Percentiles rank a stretch among this genome's conserved stretches.
Conservation (phyloP, 2,329 filamentous ascomycete genomes). For the Fragosphaeria purpurea region DNA sequence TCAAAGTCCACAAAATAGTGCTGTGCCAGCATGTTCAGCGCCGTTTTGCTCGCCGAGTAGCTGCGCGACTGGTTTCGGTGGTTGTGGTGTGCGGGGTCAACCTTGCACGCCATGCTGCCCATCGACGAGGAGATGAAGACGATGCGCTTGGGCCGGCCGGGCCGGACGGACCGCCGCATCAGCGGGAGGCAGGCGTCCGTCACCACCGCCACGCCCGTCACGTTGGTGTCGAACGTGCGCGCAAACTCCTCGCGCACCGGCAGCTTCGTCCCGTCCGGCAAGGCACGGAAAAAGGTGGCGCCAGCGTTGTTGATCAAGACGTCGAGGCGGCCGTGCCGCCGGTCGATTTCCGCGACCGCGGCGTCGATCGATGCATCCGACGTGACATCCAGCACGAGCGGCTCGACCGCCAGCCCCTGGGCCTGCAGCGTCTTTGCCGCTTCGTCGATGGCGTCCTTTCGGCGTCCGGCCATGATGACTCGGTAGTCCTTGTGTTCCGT, state of each 20-base stretch:
- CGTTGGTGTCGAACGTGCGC: slow-evolving; percentile 11
- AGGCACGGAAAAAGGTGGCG: slow-evolving; percentile 4
- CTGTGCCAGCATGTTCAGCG: slow-evolving; percentile 19
- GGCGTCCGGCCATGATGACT: slow-evolving; percentile 28
- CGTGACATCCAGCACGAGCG: slow-evolving; percentile 31
- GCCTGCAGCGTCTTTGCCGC: slow-evolving; percentile 22
- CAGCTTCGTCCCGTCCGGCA: not conserved
- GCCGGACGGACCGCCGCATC: slow-evolving; percentile 18
- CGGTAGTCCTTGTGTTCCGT: slow-evolving; percentile 26
- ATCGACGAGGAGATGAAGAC: slow-evolving; percentile 17
- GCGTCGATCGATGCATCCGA: slow-evolving; percentile 29
- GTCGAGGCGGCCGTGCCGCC: slow-evolving; percentile 22
- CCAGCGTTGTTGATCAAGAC: slow-evolving; percentile 25
- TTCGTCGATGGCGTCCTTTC: slow-evolving; percentile 23
- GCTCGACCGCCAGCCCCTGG: slow-evolving; percentile 21
- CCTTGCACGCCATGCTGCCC: slow-evolving; percentile 14
- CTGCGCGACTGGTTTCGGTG: slow-evolving; percentile 10
- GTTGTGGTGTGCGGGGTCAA: slow-evolving; percentile 3
- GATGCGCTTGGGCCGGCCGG: slow-evolving; percentile 13
- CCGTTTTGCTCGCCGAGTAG: slow-evolving; percentile 19
- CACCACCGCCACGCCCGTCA: slow-evolving; percentile 19
- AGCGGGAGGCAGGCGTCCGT: slow-evolving; percentile 24
- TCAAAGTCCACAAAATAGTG: slow-evolving; percentile 22
- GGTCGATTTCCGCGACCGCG: slow-evolving; percentile 21
- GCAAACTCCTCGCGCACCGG: not conserved